Percentiles rank a stretch among this genome's conserved stretches.
These are phyloP conservation scores for Primulina huaijiensis DNA, from an alignment of 257 asterid species.

Conservation along the genomic window DNA sequence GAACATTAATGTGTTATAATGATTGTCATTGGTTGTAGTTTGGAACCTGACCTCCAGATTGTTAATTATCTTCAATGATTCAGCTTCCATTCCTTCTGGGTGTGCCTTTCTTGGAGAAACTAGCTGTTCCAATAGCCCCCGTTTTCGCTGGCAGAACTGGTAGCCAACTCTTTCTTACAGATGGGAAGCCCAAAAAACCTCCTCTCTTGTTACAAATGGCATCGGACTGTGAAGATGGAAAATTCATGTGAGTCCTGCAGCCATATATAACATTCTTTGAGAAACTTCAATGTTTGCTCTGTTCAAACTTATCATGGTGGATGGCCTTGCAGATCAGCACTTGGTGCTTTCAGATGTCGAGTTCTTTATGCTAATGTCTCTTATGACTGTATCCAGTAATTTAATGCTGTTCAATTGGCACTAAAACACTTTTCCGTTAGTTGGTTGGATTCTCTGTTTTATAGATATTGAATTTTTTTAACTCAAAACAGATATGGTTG, in stretches of 20 bases:
- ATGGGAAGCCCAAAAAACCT: conserved; percentile 64
- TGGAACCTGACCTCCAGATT: conserved; percentile 57
- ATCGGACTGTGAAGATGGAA: conserved; percentile 72
- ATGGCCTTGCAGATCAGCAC: conserved; percentile 71
- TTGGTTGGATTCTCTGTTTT: conserved; percentile 14
- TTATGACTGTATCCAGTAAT: conserved; percentile 62
- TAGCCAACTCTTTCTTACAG: conserved; percentile 74
- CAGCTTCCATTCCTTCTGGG: conserved; percentile 96
- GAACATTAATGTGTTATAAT: neutral
- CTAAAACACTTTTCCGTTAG: neutral
- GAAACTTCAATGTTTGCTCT: conserved; percentile 15
- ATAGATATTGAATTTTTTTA: conserved; percentile 35
- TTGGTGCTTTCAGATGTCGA: conserved; percentile 73
- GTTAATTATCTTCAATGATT: conserved; percentile 39
- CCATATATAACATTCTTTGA: conserved; percentile 15
- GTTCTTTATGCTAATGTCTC: conserved; percentile 88
- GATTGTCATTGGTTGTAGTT: conserved; percentile 16
- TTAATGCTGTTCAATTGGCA: conserved; percentile 11
- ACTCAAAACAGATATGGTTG: conserved; percentile 77
- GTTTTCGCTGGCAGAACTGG: conserved; percentile 68
- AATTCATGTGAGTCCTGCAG: conserved; percentile 59
- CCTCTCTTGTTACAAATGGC: conserved; percentile 84
- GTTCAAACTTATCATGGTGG: conserved; percentile 21
- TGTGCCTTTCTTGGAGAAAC: conserved; percentile 71
- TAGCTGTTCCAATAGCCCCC: conserved; percentile 88